phyloP scores from a whole-genome alignment of 2,329 filamentous ascomycete species.

The Parasarocladium wereldwijsianum region DNA sequence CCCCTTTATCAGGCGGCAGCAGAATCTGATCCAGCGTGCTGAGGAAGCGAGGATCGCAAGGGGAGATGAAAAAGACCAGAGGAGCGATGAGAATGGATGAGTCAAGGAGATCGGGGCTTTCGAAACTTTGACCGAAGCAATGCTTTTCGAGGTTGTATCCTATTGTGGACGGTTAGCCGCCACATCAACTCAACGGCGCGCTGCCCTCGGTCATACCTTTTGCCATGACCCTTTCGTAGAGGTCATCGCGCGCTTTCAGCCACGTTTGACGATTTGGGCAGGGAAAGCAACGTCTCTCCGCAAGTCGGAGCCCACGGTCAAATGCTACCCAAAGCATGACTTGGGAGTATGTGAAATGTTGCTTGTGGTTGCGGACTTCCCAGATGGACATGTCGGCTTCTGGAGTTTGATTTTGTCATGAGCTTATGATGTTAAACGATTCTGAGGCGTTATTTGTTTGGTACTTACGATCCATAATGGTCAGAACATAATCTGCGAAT shows the following conservation, averaged over 20 bases:
- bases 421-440: neutral
- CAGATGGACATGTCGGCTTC: conserved; percentile 71
- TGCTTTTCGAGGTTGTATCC: conserved; percentile 57
- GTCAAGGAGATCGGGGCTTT: conserved; percentile 54
- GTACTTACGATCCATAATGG: conserved; percentile 40
- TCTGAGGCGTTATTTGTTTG: neutral
- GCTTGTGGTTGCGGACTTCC: conserved; percentile 63
- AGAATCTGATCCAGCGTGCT: conserved; percentile 61
- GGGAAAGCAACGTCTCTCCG: conserved; percentile 62
- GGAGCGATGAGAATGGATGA: conserved; percentile 64
- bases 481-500: conserved; percentile 49
- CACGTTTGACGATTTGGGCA: conserved; percentile 56
- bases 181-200: neutral
- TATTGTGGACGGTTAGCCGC: conserved; percentile 8
- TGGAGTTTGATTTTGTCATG: conserved; percentile 12
- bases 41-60: conserved; percentile 62
- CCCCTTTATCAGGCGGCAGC: conserved; percentile 57
- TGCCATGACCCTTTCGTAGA: conserved; percentile 69
- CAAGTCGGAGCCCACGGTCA: conserved; percentile 57
- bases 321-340: conserved; percentile 75
- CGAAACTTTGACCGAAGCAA: conserved; percentile 64
- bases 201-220: conserved; percentile 26
- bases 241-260: conserved; percentile 48
- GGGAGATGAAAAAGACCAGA: conserved; percentile 65
- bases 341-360: conserved; percentile 71